Evolutionary conservation across 495 filamentous ascomycete species (phyloP).

Genomic region (Aspergillus indologenus): DNA sequence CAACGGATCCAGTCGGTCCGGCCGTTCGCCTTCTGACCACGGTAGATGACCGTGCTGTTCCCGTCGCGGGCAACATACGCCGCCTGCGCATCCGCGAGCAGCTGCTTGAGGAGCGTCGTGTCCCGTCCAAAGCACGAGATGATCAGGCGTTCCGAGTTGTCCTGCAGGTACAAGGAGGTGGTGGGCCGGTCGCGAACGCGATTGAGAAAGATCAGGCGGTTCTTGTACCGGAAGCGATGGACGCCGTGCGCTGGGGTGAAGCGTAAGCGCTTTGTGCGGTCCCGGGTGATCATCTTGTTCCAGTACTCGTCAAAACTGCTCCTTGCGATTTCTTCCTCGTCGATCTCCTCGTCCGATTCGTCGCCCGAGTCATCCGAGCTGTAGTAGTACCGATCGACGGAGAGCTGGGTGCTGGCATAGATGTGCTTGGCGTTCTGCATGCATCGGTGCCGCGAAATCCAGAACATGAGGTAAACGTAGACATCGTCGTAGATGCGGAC

Average conservation of each 20-base stretch:
- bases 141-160: constrained; percentile 53
- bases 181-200: constrained; percentile 37
- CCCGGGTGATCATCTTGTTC: constrained; percentile 40
- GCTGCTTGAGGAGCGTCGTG: constrained; percentile 60
- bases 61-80: constrained; percentile 57
- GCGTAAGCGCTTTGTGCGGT: constrained; percentile 57
- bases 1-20: constrained; percentile 60
- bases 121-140: constrained; percentile 66
- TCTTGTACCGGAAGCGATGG: constrained; percentile 65
- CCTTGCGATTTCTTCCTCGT: constrained; percentile 27
- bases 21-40: constrained; percentile 40
- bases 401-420: constrained; percentile 58
- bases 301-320: constrained; percentile 43
- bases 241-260: constrained; percentile 64
- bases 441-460: constrained; percentile 61
- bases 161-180: constrained; percentile 31
- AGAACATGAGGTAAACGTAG: constrained; percentile 67
- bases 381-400: constrained; percentile 46
- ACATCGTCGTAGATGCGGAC: constrained; percentile 66
- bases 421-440: constrained; percentile 56
- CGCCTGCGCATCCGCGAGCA: constrained; percentile 62
- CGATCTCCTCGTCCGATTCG: constrained; percentile 35
- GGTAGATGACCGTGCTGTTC: constrained; percentile 64
- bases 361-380: constrained; percentile 41
- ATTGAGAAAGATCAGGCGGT: constrained; percentile 53